Percentiles rank a stretch among this genome's conserved stretches.
These are phyloP conservation scores for Monascus purpureus DNA, from an alignment of 495 filamentous ascomycete genomes.

Conservation along the genomic window DNA sequence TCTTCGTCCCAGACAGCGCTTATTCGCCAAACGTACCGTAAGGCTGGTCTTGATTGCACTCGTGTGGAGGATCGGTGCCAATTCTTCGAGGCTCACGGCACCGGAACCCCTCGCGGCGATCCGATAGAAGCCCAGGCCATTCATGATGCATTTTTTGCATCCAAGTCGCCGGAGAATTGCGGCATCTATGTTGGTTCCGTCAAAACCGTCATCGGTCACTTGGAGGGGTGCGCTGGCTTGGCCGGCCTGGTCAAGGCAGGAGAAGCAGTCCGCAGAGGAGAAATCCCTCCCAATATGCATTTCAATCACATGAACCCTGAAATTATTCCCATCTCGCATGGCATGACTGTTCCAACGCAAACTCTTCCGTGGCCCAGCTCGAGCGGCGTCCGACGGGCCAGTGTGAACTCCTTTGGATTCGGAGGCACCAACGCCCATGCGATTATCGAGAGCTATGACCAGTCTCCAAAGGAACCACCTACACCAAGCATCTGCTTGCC, in stretches of 20 bases:
- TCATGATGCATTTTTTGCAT: conserved; percentile 14
- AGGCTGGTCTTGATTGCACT: conserved; percentile 21
- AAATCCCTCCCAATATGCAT: conserved; percentile 45
- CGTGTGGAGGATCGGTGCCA: conserved; percentile 14
- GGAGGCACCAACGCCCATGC: conserved; percentile 52
- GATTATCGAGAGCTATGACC: conserved; percentile 34
- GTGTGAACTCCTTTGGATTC: conserved; percentile 40
- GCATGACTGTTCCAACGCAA: conserved; percentile 6
- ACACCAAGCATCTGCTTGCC: neutral
- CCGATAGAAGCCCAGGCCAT: conserved; percentile 31
- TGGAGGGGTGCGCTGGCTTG: conserved; percentile 43
- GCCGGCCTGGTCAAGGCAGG: conserved; percentile 28
- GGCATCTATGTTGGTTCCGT: conserved; percentile 34
- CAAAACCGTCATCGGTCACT: conserved; percentile 40
- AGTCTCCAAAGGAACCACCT: neutral
- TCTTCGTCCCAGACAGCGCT: conserved; percentile 14
- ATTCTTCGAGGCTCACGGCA: conserved; percentile 24
- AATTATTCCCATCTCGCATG: neutral
- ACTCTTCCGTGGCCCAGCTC: conserved; percentile 6
- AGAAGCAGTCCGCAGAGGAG: conserved; percentile 30
- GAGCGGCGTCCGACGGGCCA: conserved; percentile 14
- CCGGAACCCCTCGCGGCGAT: conserved; percentile 3
- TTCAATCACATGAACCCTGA: conserved; percentile 33
- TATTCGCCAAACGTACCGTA: conserved; percentile 18
- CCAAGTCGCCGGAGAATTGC: conserved; percentile 3